Evolutionary conservation across 169 alveolate genomes (phyloP).

Genomic region (Eimeria praecox): DNA sequence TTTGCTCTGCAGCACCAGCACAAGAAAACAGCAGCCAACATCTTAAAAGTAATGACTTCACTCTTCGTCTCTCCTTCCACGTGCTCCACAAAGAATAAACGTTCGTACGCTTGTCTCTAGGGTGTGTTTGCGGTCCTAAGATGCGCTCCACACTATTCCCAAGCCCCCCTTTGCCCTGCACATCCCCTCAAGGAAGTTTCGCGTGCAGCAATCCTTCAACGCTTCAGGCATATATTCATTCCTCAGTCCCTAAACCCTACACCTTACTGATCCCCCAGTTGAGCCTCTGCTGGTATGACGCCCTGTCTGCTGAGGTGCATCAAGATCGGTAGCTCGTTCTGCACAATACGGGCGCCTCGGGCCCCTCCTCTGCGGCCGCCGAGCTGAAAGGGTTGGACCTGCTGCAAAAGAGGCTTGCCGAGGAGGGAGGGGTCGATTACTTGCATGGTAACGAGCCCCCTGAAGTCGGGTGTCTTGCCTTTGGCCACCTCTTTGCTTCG

Average conservation of each 20-base stretch:
- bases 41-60: background rate
- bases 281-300: conserved; percentile 13
- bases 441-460: conserved; percentile 56
- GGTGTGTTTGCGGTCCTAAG: background rate
- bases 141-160: background rate
- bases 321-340: conserved; percentile 29
- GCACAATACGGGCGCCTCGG: conserved; percentile 5
- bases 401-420: conserved; percentile 15
- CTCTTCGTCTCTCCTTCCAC: background rate
- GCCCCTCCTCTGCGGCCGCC: conserved; percentile 14
- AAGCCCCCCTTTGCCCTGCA: background rate
- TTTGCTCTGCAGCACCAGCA: conserved; percentile 21
- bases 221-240: background rate
- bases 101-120: background rate
- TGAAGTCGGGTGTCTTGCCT: background rate
- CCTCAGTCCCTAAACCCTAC: background rate
- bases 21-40: background rate
- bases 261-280: conserved; percentile 4
- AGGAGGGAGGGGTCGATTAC: conserved; percentile 44
- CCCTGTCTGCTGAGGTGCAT: conserved; percentile 2
- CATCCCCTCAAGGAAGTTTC: background rate
- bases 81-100: background rate
- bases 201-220: background rate
- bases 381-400: conserved; percentile 10
- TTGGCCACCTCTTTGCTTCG: background rate